These are phyloP conservation scores for Venturiaceae sp. DNA, from an alignment of 2,329 filamentous ascomycete genomes.

Conservation along the genomic window DNA sequence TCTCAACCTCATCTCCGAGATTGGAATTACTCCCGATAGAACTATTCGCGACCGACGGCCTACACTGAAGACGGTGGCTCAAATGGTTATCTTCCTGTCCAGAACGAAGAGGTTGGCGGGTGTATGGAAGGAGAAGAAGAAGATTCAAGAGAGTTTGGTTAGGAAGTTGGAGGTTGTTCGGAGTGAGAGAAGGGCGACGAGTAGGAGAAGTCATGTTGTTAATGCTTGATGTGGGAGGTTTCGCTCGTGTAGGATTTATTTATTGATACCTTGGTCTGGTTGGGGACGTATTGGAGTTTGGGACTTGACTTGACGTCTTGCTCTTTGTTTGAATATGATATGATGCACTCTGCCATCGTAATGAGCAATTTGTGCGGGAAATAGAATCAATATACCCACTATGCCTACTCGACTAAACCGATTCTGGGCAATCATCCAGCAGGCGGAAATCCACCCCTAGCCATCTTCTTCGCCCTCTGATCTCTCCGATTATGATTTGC, in stretches of 20 bases:
- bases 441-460: constrained; percentile 29
- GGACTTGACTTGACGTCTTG: not conserved
- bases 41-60: constrained; percentile 34
- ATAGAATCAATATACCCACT: not conserved
- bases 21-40: constrained; percentile 55
- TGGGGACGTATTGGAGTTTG: not conserved
- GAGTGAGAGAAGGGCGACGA: not conserved
- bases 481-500: constrained; percentile 84
- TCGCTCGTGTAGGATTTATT: no score
- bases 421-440: no score
- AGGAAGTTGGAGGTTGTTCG: constrained; percentile 37
- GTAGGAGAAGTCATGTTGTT: not conserved
- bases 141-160: constrained; percentile 35
- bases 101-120: constrained; percentile 40
- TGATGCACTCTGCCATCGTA: no score
- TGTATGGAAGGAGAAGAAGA: constrained; percentile 41
- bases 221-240: no score
- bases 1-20: constrained; percentile 72
- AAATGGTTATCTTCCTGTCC: constrained; percentile 38
- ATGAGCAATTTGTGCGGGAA: no score
- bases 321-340: not conserved
- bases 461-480: constrained; percentile 52
- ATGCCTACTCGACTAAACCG: not conserved
- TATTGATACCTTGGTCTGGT: not conserved
- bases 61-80: constrained; percentile 37